Evolutionary conservation across 2,329 filamentous ascomycete genomes (phyloP).

Genomic region (Fusarium goolgardi): DNA sequence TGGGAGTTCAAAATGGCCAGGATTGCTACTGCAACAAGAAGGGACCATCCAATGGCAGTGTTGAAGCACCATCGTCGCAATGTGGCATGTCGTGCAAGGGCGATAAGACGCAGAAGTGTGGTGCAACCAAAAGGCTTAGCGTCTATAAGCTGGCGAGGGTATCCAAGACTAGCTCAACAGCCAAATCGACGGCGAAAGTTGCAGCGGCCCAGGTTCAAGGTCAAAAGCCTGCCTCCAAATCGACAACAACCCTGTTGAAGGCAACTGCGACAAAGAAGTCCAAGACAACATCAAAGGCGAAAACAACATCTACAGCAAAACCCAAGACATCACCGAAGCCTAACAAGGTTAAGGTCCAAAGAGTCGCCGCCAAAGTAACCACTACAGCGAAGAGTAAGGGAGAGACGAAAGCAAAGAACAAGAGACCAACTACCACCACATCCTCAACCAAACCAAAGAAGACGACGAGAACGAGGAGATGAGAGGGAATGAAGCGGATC

Average conservation of each 20-base stretch:
- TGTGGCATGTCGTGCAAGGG: slow-evolving; percentile 35
- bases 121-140: slow-evolving; percentile 24
- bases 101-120: slow-evolving; percentile 30
- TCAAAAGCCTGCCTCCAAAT: background rate
- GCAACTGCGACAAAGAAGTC: background rate
- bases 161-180: slow-evolving; percentile 2
- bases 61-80: slow-evolving; percentile 20
- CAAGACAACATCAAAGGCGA: slow-evolving; percentile 3
- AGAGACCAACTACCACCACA: background rate
- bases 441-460: background rate
- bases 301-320: background rate
- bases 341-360: background rate
- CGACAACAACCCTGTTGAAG: background rate
- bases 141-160: slow-evolving; percentile 32
- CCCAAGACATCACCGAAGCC: background rate
- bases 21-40: slow-evolving; percentile 38
- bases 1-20: slow-evolving; percentile 36
- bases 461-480: background rate
- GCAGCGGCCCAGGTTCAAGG: background rate
- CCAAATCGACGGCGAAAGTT: background rate
- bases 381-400: background rate
- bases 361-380: background rate
- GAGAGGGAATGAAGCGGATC: background rate
- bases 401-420: background rate
- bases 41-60: slow-evolving; percentile 30